These are phyloP conservation scores for Mycena vitilis DNA, from an alignment of 768 basidiomycete genomes.

Conservation along the genomic window DNA sequence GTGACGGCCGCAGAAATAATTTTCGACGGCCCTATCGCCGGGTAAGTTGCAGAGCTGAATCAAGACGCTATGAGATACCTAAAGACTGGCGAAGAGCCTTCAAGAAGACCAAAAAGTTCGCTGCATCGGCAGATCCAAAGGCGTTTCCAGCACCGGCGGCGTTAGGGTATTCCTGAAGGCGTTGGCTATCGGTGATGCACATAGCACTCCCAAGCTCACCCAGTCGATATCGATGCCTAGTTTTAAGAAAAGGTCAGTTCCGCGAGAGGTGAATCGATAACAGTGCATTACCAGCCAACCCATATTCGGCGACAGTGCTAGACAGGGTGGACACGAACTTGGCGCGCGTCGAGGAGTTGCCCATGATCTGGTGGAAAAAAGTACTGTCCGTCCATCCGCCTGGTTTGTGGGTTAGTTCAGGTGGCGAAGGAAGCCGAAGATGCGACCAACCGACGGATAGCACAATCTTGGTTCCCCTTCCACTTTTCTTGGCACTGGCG, in stretches of 20 bases:
- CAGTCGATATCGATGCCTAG: slow-evolving; percentile 65
- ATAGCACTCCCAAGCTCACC: slow-evolving; percentile 43
- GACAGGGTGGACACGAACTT: slow-evolving; percentile 61
- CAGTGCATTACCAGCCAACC: slow-evolving; percentile 58
- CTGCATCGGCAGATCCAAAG: slow-evolving; percentile 67
- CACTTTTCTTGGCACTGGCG: slow-evolving; percentile 55
- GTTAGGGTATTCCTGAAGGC: slow-evolving; percentile 76
- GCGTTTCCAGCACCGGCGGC: slow-evolving; percentile 71
- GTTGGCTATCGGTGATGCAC: neutral
- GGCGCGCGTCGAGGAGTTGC: slow-evolving; percentile 48
- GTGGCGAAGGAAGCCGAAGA: neutral
- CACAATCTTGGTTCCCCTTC: slow-evolving; percentile 50
- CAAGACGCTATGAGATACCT: slow-evolving; percentile 37
- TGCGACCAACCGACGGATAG: slow-evolving; percentile 20
- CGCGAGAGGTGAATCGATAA: neutral
- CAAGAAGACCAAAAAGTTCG: slow-evolving; percentile 72
- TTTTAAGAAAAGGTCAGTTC: neutral
- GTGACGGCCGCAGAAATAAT: slow-evolving; percentile 78
- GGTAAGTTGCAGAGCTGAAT: slow-evolving; percentile 1
- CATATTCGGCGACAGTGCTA: slow-evolving; percentile 58
- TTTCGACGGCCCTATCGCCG: slow-evolving; percentile 56
- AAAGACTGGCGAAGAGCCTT: slow-evolving; percentile 66
- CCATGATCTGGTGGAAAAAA: slow-evolving; percentile 63
- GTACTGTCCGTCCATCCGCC: slow-evolving; percentile 65
- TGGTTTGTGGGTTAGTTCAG: slow-evolving; percentile 16